Conservation (phyloP, 1,284 basidiomycete genomes). For the Coriolopsis trogii region DNA sequence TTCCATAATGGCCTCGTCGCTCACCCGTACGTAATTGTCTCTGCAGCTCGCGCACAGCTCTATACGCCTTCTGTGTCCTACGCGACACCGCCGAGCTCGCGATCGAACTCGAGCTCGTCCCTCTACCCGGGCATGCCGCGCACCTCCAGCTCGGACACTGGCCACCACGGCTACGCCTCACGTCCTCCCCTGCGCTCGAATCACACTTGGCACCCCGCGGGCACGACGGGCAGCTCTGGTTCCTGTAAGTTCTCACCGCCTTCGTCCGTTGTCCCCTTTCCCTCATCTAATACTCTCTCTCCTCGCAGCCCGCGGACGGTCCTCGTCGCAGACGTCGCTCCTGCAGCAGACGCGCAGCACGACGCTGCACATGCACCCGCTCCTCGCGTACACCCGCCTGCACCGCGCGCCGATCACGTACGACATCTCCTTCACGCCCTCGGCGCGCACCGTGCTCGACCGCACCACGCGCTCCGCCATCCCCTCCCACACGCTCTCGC, state of each 20-base stretch:
- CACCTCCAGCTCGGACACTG: slow-evolving; percentile 33
- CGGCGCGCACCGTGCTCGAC: slow-evolving; percentile 58
- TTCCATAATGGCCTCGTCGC: background rate
- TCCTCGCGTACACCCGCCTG: slow-evolving; percentile 56
- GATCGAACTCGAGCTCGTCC: slow-evolving; percentile 51
- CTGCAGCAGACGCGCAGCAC: slow-evolving; percentile 43
- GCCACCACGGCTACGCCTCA: slow-evolving; percentile 26
- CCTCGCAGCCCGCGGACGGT: slow-evolving; percentile 22
- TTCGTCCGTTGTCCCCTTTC: background rate
- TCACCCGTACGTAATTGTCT: slow-evolving; percentile 10
- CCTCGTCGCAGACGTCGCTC: slow-evolving; percentile 27
- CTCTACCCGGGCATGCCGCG: slow-evolving; percentile 38
- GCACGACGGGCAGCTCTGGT: slow-evolving; percentile 37
- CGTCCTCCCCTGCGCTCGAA: slow-evolving; percentile 46
- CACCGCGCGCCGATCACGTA: slow-evolving; percentile 63
- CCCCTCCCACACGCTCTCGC: slow-evolving; percentile 57
- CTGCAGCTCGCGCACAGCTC: slow-evolving; percentile 20
- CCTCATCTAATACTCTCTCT: background rate
- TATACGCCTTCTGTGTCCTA: slow-evolving; percentile 32
- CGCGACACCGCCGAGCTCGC: slow-evolving; percentile 41
- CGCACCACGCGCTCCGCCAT: slow-evolving; percentile 55
- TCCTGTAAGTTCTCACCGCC: slow-evolving; percentile 31
- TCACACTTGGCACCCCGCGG: slow-evolving; percentile 47
- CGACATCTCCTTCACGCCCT: slow-evolving; percentile 60
- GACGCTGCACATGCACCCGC: slow-evolving; percentile 61